phyloP scores from a whole-genome alignment of 176 grass and related monocot genomes.

The Hsuehochloa calcarea region DNA sequence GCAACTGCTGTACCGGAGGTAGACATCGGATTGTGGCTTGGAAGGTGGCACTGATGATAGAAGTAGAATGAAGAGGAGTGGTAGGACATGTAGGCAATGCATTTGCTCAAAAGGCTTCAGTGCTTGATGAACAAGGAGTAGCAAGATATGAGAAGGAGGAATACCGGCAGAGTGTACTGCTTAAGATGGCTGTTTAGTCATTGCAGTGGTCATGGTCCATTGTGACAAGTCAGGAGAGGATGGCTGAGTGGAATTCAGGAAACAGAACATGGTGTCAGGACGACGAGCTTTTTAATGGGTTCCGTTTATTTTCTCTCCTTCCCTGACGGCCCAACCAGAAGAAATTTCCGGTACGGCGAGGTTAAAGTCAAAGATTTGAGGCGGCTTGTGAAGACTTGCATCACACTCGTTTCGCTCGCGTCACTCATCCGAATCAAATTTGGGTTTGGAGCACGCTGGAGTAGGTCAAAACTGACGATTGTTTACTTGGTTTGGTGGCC shows the following conservation, averaged over 20 bases:
- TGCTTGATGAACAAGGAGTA: not conserved
- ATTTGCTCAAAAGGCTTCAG: not conserved
- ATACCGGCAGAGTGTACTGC: not conserved
- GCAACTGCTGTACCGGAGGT: conserved; percentile 32
- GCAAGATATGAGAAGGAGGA: not conserved
- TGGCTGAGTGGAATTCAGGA: not conserved
- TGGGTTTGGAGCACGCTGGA: not conserved
- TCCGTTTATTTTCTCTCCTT: conserved; percentile 6
- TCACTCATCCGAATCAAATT: not conserved
- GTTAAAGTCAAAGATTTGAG: conserved; percentile 37
- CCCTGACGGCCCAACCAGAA: not conserved
- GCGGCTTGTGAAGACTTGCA: not conserved
- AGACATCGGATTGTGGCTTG: not conserved
- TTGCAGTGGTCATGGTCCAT: not conserved
- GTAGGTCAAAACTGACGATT: not conserved
- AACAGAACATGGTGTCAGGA: not conserved
- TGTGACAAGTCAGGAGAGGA: conserved; percentile 33
- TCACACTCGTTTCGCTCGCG: not conserved
- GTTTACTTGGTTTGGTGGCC: not conserved
- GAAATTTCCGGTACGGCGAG: not conserved
- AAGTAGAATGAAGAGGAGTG: not conserved
- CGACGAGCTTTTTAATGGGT: not conserved
- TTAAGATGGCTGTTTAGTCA: not conserved
- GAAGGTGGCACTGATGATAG: not conserved
- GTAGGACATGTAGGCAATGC: not conserved